Evolutionary conservation across 2,329 filamentous ascomycete species (phyloP), one percentile per base, ranked within the genome.

Genomic region (Dichotomopilus funicola): DNA sequence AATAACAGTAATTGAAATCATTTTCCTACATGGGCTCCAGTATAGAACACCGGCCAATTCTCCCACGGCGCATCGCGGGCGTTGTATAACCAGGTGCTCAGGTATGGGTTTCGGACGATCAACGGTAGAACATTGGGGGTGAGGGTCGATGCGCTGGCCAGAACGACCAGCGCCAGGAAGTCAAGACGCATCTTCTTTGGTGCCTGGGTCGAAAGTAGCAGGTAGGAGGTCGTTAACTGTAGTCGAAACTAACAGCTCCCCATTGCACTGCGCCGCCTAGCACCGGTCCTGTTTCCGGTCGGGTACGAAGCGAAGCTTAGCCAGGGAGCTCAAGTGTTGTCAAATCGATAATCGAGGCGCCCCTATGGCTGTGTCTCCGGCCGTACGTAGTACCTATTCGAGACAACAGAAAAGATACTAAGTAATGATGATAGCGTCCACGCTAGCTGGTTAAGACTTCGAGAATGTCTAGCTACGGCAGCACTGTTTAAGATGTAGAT

Each of bases 41-140:
- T 71, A 65, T 65, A 69, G 57, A 71, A 71, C 69, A 92, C 92
- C 31, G 90, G 90, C 90, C 90, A 95, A 71, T 82, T 80, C 53
- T 83, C 79, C 89, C 89, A 95, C 1, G 90, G 90, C 46, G 78
- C 78, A 54, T 86, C 80, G 62, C 90, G 79, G 42, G 89, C 88
- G 69, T 81, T 78, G 48, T 77, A 76, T 55, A 89, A 67, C 81
- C 81, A 84, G 37, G 79, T 76, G 65, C 79, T 83, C 55, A 84
- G 66, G 62, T 84, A 84, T 6, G 81, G 81, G 62, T 80, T 83
- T 43, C 81, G 75, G 33, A 84, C 81, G 54, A 79, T 73, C 54
- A 84, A 69, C 7, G 81, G 81, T 42, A 84, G 64, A 6, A 82
- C 79, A 2, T 79, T 77, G 6, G 81, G 80, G 2, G 75, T 80